Evolutionary conservation across 148 eudicot species (phyloP), one percentile per base, ranked within the genome.

Genomic region (Nepenthes gracilis): DNA sequence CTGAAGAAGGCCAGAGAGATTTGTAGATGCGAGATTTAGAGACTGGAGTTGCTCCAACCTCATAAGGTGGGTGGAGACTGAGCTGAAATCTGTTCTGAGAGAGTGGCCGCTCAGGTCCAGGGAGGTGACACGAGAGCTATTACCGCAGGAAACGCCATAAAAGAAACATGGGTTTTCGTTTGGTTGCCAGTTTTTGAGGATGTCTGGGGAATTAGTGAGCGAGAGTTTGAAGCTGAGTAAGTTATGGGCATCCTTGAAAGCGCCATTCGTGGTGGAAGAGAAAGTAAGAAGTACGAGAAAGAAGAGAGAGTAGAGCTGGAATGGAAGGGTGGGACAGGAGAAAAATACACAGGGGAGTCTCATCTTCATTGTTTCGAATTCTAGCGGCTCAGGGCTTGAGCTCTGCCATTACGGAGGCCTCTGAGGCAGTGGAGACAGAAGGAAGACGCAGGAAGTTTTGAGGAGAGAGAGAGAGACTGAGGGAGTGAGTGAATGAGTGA

Each of bases 161-260:
- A 80, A 93, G 2, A 54, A 63, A 73, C 99, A 93, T 2, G 96
- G 92, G 67, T 66, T 53, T 23, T 12, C 11, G 48, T 14, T 50
- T 5, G 74, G 38, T 2, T 38, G 47, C 99, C 99, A 93, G 36
- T 78, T 68, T 12, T 49, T 62, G 36, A 92, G 90, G 55, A 45
- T 11, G 43, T 74, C 52, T 1, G 86, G 78, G 68, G 86, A 78
- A 68, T 80, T 71, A 1, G 75, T 57, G 35, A 93, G 75, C 0
- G 85, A 67, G 23, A 84, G 64, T 72, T 89, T 93, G 81, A 93
- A 93, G 74, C 73, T 69, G 2, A 88, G 33, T 35, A 88, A 80
- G 38, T 64, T 78, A n/a, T 83, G 72, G 23, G 72, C 23, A 69
- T 87, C 90, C 2, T 4, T 53, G 49, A 14, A n/a, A n/a, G 56